Conservation (phyloP, 495 filamentous ascomycete species). For the Clavariopsis aquatica region DNA sequence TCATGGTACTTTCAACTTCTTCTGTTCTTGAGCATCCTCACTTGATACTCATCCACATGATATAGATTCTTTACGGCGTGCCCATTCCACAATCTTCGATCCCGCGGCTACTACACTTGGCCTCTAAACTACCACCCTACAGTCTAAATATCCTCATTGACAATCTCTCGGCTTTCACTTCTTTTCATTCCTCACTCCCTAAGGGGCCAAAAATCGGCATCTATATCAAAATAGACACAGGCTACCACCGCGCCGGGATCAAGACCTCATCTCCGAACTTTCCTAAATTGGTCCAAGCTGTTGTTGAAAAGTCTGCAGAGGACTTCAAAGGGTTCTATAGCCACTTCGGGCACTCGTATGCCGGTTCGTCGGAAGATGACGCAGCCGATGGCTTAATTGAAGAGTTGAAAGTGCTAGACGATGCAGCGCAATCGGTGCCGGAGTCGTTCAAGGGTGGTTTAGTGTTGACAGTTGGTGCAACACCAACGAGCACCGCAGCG, state of each 20-base stretch:
- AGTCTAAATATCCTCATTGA: slow-evolving; percentile 72
- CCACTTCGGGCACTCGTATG: slow-evolving; percentile 79
- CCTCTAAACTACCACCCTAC: slow-evolving; percentile 51
- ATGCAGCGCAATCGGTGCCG: slow-evolving; percentile 47
- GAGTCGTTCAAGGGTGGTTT: slow-evolving; percentile 47
- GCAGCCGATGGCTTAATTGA: slow-evolving; percentile 59
- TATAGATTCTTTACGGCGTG: slow-evolving; percentile 71
- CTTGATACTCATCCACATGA: background rate
- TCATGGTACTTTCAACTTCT: no score
- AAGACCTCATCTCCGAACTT: slow-evolving; percentile 54
- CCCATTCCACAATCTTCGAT: slow-evolving; percentile 66
- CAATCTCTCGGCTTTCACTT: slow-evolving; percentile 54
- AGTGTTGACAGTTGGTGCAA: slow-evolving; percentile 75
- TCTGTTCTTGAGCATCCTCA: no score
- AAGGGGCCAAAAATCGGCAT: slow-evolving; percentile 46
- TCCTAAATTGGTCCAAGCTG: slow-evolving; percentile 48
- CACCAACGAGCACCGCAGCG: slow-evolving; percentile 69
- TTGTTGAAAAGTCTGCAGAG: slow-evolving; percentile 49
- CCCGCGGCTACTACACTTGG: slow-evolving; percentile 57
- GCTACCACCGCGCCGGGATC: slow-evolving; percentile 74
- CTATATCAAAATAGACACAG: slow-evolving; percentile 79
- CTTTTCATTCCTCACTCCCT: slow-evolving; percentile 41
- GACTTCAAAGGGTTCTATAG: slow-evolving; percentile 69
- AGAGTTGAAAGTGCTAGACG: slow-evolving; percentile 63
- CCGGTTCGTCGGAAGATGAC: slow-evolving; percentile 50